Evolutionary conservation across 2,329 filamentous ascomycete species (phyloP).

Genomic region (Fusarium paranaense): DNA sequence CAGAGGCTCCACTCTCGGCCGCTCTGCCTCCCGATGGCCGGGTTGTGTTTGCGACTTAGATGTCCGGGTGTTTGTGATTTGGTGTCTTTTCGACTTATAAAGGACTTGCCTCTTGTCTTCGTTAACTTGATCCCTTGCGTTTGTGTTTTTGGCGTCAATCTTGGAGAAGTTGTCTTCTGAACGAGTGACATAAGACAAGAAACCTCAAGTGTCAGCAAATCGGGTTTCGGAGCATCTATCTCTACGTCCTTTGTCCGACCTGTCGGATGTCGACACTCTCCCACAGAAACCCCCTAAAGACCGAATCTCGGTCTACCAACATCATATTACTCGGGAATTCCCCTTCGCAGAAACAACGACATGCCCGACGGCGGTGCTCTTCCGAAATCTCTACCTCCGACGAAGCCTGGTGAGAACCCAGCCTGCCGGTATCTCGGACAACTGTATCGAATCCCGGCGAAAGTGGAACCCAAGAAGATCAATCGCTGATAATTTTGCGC

Average conservation of each 20-base stretch:
- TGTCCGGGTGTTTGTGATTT: background rate
- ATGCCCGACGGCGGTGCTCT: slow-evolving; percentile 7
- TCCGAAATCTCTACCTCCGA: background rate
- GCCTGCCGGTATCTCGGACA: background rate
- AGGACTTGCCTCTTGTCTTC: background rate
- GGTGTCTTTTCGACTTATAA: slow-evolving; percentile 4
- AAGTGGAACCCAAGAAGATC: background rate
- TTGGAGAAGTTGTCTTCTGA: background rate
- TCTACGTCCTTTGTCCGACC: background rate
- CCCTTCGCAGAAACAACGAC: background rate
- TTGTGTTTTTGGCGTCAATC: background rate
- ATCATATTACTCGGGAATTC: background rate
- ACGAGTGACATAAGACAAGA: background rate
- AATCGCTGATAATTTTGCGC: background rate
- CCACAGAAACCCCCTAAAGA: background rate
- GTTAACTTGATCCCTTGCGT: background rate
- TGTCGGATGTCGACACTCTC: background rate
- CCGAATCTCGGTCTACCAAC: background rate
- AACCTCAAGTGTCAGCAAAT: slow-evolving; percentile 14
- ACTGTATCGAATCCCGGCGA: background rate
- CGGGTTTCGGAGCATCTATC: slow-evolving; percentile 24
- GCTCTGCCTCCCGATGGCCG: slow-evolving; percentile 11
- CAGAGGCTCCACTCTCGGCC: slow-evolving; percentile 22
- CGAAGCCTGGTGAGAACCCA: slow-evolving; percentile 10
- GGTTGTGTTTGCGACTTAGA: slow-evolving; percentile 3